Evolutionary conservation across 306 rosid species (phyloP).

Genomic region (Cercis canadensis): DNA sequence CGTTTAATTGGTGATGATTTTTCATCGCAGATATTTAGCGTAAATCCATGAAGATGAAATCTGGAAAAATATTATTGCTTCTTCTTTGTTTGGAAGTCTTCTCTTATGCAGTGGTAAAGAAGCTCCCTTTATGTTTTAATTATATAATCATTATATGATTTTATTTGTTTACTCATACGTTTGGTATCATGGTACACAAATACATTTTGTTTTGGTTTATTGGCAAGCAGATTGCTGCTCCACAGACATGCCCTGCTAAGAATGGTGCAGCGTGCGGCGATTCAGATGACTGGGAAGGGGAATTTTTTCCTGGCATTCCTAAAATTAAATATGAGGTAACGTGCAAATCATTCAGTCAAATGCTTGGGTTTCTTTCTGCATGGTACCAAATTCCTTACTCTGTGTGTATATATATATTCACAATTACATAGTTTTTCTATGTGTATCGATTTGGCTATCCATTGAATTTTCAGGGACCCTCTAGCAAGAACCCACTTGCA

Average conservation of each 20-base stretch:
- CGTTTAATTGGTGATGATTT: constrained; percentile 5
- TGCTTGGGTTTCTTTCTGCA: too few species aligned
- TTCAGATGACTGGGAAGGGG: constrained; percentile 81
- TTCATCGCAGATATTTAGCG: constrained; percentile 37
- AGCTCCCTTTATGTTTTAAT: not conserved
- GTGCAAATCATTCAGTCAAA: too few species aligned
- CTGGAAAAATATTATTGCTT: constrained; percentile 45
- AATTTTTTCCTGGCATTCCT: constrained; percentile 78
- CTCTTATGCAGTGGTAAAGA: constrained; percentile 59
- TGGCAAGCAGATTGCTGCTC: constrained; percentile 59
- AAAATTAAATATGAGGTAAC: constrained; percentile 81
- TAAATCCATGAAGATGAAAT: constrained; percentile 56
- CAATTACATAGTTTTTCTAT: not conserved
- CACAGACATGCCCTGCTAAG: constrained; percentile 73
- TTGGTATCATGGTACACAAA: not conserved
- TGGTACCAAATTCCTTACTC: not conserved
- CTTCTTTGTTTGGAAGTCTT: constrained; percentile 55
- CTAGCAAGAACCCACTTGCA: constrained; percentile 81
- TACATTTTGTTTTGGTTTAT: constrained; percentile 6
- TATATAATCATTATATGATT: not conserved
- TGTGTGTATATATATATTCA: not conserved
- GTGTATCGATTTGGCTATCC: not conserved
- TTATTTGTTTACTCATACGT: not conserved
- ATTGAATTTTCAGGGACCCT: constrained; percentile 68
- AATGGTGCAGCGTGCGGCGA: constrained; percentile 50